These are phyloP conservation scores for Annona squamosa DNA, from an alignment of 164 flowering plant genomes.

Conservation along the genomic window DNA sequence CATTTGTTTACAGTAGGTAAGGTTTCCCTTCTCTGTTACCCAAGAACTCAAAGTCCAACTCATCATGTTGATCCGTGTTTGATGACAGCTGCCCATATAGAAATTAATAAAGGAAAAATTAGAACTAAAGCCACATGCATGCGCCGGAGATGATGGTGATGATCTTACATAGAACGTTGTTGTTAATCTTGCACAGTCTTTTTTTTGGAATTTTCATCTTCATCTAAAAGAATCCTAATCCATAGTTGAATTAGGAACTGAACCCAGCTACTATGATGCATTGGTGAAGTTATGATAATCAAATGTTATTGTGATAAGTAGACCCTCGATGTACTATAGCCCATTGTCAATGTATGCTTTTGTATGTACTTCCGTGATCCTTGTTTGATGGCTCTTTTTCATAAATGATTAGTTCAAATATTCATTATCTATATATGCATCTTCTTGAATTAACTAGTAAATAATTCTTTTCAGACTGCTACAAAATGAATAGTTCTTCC, in stretches of 20 bases:
- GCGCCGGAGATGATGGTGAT: not conserved
- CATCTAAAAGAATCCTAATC: conserved; percentile 49
- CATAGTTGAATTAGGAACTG: conserved; percentile 36
- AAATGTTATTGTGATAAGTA: too few relatives aligned
- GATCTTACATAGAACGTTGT: conserved; percentile 55
- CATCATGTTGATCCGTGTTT: conserved; percentile 33
- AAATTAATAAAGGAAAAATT: not conserved
- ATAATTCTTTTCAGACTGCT: too few relatives aligned
- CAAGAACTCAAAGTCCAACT: conserved; percentile 75
- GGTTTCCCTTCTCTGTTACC: conserved; percentile 59
- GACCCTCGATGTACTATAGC: too few relatives aligned
- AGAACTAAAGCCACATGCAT: not conserved
- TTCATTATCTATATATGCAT: too few relatives aligned
- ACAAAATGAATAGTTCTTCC: too few relatives aligned
- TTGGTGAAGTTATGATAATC: not conserved
- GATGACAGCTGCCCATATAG: conserved; percentile 44
- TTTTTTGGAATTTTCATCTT: conserved; percentile 42
- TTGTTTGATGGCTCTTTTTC: too few relatives aligned
- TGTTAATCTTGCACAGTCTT: conserved; percentile 47
- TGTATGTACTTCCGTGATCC: too few relatives aligned
- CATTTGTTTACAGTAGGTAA: conserved; percentile 50
- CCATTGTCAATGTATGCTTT: too few relatives aligned
- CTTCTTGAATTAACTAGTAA: too few relatives aligned
- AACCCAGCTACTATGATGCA: conserved; percentile 44
- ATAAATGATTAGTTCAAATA: too few relatives aligned